Percentiles rank a stretch among this genome's conserved stretches.
Evolutionary conservation across 2,329 filamentous ascomycete genomes (phyloP).

Genomic region (Zarea fungicola): DNA sequence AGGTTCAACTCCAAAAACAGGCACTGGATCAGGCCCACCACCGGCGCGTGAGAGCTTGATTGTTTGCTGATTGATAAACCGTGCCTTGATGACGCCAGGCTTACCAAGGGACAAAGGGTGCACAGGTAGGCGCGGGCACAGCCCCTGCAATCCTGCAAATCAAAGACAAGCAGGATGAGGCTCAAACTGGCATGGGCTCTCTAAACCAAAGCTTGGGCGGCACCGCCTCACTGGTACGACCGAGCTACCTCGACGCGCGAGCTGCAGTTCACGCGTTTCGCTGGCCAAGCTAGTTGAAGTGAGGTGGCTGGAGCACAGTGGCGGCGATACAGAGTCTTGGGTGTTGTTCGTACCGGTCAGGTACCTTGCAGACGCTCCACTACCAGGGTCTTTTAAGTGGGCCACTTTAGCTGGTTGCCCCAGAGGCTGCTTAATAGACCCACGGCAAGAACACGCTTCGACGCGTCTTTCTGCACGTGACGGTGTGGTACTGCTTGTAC

Average conservation of each 20-base stretch:
- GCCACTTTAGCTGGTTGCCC: constrained; percentile 13
- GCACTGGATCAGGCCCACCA: constrained; percentile 19
- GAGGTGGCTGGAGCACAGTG: constrained; percentile 16
- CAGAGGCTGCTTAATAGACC: constrained; percentile 3
- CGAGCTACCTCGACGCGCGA: constrained; percentile 20
- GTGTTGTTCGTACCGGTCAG: constrained; percentile 15
- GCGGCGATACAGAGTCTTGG: not conserved
- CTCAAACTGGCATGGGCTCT: constrained; percentile 15
- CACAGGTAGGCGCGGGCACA: not conserved
- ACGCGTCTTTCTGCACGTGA: constrained; percentile 36
- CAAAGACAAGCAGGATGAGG: constrained; percentile 14
- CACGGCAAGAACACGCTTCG: constrained; percentile 24
- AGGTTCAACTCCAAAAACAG: constrained; percentile 11
- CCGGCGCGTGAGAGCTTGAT: constrained; percentile 17
- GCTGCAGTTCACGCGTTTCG: constrained; percentile 18
- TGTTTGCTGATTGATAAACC: constrained; percentile 30
- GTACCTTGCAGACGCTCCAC: constrained; percentile 13
- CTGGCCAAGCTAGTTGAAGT: constrained; percentile 5
- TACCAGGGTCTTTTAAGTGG: constrained; percentile 18
- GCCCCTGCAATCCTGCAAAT: constrained; percentile 15
- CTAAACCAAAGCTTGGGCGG: constrained; percentile 2
- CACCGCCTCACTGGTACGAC: not conserved
- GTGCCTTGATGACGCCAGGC: constrained; percentile 15
- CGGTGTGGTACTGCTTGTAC: constrained; percentile 29
- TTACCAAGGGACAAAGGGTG: constrained; percentile 23